Conservation (phyloP, 768 basidiomycete genomes). For the Psilocybe cyanescens region DNA sequence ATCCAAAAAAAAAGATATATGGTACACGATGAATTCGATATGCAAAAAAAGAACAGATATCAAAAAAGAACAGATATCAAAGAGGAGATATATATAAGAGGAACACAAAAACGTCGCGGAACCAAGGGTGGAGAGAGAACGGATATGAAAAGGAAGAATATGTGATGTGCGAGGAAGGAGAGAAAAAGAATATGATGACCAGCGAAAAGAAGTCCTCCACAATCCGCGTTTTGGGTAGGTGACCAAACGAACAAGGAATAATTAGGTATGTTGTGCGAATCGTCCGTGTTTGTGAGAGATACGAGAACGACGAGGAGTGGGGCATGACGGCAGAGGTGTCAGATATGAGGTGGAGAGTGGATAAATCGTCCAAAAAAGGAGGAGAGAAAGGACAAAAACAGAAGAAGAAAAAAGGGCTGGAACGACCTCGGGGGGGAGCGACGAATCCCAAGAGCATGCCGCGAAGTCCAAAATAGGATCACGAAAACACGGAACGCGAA, state of each 20-base stretch:
- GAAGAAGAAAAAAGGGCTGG: background rate
- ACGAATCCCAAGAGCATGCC: background rate
- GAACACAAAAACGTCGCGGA: background rate
- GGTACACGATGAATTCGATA: constrained; percentile 13
- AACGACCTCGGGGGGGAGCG: constrained; percentile 1
- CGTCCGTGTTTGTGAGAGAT: background rate
- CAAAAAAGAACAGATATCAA: constrained; percentile 5
- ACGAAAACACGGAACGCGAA: background rate
- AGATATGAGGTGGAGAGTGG: background rate
- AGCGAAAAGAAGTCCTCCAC: constrained; percentile 5
- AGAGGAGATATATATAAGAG: background rate
- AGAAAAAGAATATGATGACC: constrained; percentile 17
- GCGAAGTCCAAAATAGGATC: background rate
- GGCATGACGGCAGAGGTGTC: background rate
- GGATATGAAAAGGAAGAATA: background rate
- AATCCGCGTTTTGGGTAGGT: constrained; percentile 13
- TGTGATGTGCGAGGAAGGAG: constrained; percentile 10
- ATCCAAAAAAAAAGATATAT: constrained; percentile 19
- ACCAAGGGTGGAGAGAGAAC: background rate
- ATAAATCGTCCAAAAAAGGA: background rate
- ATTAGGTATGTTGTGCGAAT: background rate
- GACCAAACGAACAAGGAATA: constrained; percentile 15
- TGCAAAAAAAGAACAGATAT: constrained; percentile 13
- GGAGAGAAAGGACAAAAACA: background rate
- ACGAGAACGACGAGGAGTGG: background rate